A percentile compares a stretch with the other conserved stretches of the same genome.
Conservation (phyloP, 306 rosid genomes). For the Dalbergia cultrata region DNA sequence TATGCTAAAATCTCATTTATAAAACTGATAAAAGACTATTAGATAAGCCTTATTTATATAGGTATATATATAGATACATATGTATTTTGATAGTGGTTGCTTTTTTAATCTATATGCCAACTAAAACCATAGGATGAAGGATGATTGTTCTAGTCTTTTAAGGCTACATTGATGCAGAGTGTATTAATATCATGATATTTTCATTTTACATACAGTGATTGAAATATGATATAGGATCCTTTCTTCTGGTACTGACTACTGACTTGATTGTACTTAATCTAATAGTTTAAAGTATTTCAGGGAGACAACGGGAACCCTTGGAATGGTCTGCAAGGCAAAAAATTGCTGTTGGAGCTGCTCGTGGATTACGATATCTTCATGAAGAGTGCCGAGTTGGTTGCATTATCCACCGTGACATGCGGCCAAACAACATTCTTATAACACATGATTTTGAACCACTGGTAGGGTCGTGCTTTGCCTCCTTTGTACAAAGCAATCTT, state of each 20-base stretch:
- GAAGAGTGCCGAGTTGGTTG: constrained; percentile 99
- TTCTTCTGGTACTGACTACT: not conserved
- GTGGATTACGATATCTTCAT: constrained; percentile 96
- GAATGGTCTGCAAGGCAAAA: constrained; percentile 97
- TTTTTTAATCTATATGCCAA: constrained; percentile 12
- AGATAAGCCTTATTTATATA: not conserved
- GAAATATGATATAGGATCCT: constrained; percentile 7
- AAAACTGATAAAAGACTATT: not conserved
- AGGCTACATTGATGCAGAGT: constrained; percentile 2
- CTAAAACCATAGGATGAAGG: constrained; percentile 13
- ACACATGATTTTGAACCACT: constrained; percentile 99
- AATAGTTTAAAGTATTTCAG: constrained; percentile 56
- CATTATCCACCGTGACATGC: constrained; percentile 98
- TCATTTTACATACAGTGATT: constrained; percentile 19
- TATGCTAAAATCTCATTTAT: not conserved
- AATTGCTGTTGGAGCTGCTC: constrained; percentile 96
- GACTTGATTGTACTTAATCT: constrained; percentile 43
- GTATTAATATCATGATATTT: constrained; percentile 10
- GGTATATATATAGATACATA: too few species aligned
- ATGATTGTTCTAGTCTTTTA: not conserved
- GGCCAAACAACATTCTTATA: constrained; percentile 98
- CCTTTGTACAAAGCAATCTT: not conserved
- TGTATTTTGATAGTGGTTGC: not conserved
- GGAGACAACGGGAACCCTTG: constrained; percentile 71
- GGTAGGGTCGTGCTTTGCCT: constrained; percentile 54